Evolutionary conservation across 108 stramenopile genomes (phyloP).

Genomic region (Skeletonema marinoi): DNA sequence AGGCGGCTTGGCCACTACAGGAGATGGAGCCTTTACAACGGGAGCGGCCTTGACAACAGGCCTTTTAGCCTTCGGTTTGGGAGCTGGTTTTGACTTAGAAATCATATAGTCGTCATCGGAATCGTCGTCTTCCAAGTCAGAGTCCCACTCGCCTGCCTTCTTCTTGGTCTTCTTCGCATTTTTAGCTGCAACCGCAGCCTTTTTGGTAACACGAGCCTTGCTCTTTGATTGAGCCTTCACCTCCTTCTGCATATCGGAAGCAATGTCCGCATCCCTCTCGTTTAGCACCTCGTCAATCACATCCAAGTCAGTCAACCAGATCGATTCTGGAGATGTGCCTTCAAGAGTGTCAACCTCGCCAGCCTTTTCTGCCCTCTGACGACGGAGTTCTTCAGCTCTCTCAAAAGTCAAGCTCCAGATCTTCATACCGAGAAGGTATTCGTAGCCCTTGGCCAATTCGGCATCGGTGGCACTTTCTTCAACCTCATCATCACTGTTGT

Average conservation of each 20-base stretch:
- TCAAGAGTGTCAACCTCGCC: constrained; percentile 79
- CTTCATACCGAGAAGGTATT: constrained; percentile 99
- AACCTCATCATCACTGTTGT: constrained; percentile 56
- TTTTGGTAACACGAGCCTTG: constrained; percentile 42
- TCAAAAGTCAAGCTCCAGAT: constrained; percentile 98
- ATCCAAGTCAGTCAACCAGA: constrained; percentile 96
- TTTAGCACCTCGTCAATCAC: constrained; percentile 91
- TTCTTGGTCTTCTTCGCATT: constrained; percentile 64
- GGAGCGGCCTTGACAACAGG: constrained; percentile 30
- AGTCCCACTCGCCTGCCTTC: constrained; percentile 67
- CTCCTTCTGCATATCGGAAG: constrained; percentile 69
- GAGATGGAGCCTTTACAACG: constrained; percentile 6
- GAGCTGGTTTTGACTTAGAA: constrained; percentile 33
- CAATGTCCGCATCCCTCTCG: constrained; percentile 67
- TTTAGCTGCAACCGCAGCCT: constrained; percentile 13
- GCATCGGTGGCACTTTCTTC: constrained; percentile 60
- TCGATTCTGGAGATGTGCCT: constrained; percentile 75
- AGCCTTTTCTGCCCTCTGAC: constrained; percentile 83
- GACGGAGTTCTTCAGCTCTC: constrained; percentile 89
- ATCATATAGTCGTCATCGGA: constrained; percentile 55
- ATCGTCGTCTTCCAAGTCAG: constrained; percentile 52
- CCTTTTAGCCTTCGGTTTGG: constrained; percentile 3
- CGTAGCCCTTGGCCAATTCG: constrained; percentile 92
- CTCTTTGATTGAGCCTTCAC: constrained; percentile 60
- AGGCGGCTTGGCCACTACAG: constrained; percentile 10